Evolutionary conservation across 306 rosid genomes (phyloP), one percentile per base, ranked within the genome.

Genomic region (Ziziphus jujuba): DNA sequence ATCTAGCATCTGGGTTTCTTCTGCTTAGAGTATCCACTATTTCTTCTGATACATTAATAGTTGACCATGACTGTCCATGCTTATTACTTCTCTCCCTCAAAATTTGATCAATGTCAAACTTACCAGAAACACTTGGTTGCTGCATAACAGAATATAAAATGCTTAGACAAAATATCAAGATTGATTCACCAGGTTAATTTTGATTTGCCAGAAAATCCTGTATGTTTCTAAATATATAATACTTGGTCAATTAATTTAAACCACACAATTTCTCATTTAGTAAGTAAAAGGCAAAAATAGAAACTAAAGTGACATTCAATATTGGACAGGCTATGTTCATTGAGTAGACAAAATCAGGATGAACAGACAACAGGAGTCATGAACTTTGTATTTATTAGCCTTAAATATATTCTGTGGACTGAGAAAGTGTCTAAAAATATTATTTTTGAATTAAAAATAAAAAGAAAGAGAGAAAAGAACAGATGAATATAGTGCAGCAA

Each of bases 31-130:
- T 82, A 73, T 55, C 84, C 3, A 73, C 91, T 69, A 80, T 77
- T 61, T 82, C 79, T 50, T 87, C 87, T 47, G 99, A 90, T 75
- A 93, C 87, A 82, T 90, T 84, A 68, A 90, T 85, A 67, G 81
- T 79, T 56, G 92, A 87, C 87, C 79, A 71, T 43, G 97, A 93
- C 63, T 77, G 68, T 72, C 78, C 84, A 75, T 83, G 90, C 53
- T 71, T 93, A 70, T 69, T 77, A 63, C 72, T 58, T 81, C 97
- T 88, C 70, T 93, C 87, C 77, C 82, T 74, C 87, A 84, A 56
- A 35, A 67, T 68, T 49, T 60, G 67, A 81, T 93, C 92, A 61
- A 93, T 81, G 82, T 93, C 91, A 72, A 93, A 84, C 69, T 73
- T 79, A 52, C 81, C 79, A 55, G 74, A 40, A 52, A 65, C 79